Evolutionary conservation across 768 basidiomycete genomes (phyloP).

Genomic region (Boletus coccyginus): DNA sequence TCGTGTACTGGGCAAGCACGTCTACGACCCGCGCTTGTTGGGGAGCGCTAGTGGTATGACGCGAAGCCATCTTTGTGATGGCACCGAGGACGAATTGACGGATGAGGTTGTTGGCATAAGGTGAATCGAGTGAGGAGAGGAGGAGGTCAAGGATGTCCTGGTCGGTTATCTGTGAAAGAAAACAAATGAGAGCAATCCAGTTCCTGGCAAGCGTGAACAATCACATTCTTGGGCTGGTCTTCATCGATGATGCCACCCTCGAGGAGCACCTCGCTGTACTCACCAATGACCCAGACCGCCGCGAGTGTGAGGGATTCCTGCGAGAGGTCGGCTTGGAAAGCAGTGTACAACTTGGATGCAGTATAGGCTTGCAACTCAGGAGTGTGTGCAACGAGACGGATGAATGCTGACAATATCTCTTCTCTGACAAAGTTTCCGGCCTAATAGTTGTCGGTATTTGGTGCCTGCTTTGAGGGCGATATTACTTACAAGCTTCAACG

Average conservation of each 20-base stretch:
- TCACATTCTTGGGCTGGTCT: constrained; percentile 67
- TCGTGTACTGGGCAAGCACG: constrained; percentile 76
- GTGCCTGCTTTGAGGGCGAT: background rate
- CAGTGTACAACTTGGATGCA: constrained; percentile 83
- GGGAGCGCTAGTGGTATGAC: constrained; percentile 58
- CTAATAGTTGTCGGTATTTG: constrained; percentile 37
- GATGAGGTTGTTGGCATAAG: constrained; percentile 87
- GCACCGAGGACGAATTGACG: constrained; percentile 92
- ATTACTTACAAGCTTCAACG: constrained; percentile 77
- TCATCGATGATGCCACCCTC: constrained; percentile 82
- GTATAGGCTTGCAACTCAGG: constrained; percentile 97
- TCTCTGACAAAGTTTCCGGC: constrained; percentile 98
- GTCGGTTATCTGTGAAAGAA: constrained; percentile 59
- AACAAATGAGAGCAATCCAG: background rate
- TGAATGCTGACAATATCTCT: constrained; percentile 92
- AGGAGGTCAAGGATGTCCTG: constrained; percentile 84
- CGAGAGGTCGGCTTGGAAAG: constrained; percentile 87
- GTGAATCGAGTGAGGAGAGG: constrained; percentile 84
- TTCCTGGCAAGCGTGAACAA: constrained; percentile 13
- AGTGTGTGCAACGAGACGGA: constrained; percentile 93
- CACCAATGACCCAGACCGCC: constrained; percentile 94
- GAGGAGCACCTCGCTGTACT: constrained; percentile 89
- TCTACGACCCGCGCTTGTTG: constrained; percentile 81
- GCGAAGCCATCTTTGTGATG: constrained; percentile 85
- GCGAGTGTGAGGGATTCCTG: constrained; percentile 94